phyloP scores from a whole-genome alignment of 306 rosid genomes.

The Prunus kanzakura region DNA sequence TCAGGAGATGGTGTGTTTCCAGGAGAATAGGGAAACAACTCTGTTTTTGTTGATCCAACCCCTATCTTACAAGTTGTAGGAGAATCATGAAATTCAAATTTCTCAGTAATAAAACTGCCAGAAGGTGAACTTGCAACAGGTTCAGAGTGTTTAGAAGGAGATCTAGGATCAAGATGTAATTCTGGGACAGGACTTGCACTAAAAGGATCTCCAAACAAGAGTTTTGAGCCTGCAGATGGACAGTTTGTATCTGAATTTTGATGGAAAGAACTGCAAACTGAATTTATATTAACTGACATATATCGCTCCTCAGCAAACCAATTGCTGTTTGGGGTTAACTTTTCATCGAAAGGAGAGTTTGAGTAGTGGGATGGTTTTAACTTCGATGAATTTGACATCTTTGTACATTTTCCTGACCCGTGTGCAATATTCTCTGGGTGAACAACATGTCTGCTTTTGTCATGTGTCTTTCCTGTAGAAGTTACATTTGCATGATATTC shows the following conservation, averaged over 20 bases:
- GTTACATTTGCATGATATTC: constrained; percentile 26
- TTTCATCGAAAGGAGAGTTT: constrained; percentile 39
- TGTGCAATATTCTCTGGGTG: constrained; percentile 9
- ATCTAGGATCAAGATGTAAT: constrained; percentile 27
- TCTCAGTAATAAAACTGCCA: constrained; percentile 40
- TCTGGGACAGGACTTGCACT: constrained; percentile 31
- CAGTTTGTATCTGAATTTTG: constrained; percentile 42
- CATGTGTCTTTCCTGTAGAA: constrained; percentile 15
- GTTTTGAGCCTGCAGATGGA: constrained; percentile 36
- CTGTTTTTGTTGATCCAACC: constrained; percentile 33
- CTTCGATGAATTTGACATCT: constrained; percentile 38
- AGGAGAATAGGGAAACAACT: constrained; percentile 32
- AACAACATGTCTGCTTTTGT: constrained; percentile 4
- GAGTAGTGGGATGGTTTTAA: constrained; percentile 42
- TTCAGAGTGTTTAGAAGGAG: constrained; percentile 40
- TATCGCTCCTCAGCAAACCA: constrained; percentile 50
- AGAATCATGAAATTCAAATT: constrained; percentile 36
- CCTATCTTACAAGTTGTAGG: constrained; percentile 27
- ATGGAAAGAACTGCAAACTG: constrained; percentile 38
- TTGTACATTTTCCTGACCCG: constrained; percentile 25
- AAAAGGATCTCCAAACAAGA: constrained; percentile 47
- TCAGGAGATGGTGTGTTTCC: constrained; percentile 46
- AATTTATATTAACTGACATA: constrained; percentile 36
- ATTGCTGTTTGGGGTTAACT: constrained; percentile 30
- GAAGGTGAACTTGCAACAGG: constrained; percentile 40